Conservation (phyloP, 208 protist species). For the Crithidia mellificae region DNA sequence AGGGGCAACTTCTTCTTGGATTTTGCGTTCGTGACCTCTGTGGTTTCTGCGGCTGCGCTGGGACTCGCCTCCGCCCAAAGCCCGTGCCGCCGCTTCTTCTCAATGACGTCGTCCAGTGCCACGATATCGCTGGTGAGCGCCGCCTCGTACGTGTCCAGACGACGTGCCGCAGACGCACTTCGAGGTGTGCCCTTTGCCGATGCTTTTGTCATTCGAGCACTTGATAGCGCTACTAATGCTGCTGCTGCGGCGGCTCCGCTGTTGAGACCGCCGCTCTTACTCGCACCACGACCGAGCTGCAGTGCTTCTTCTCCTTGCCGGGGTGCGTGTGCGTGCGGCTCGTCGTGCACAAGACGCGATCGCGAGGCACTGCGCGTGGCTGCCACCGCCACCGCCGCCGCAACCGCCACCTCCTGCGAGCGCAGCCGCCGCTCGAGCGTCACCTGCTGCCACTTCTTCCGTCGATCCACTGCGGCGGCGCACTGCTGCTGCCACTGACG, state of each 20-base stretch:
- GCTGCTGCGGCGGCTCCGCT: neutral
- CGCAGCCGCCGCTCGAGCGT: constrained; percentile 1
- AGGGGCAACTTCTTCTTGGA: neutral
- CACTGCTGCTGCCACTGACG: constrained; percentile 19
- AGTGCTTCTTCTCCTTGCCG: too few species aligned
- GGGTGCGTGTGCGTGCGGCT: too few species aligned
- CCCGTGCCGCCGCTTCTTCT: constrained; percentile 23
- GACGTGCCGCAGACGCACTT: neutral
- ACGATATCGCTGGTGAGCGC: constrained; percentile 20
- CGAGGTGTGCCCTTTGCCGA: neutral
- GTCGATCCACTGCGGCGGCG: neutral
- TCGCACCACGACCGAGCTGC: too few species aligned
- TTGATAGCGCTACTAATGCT: neutral
- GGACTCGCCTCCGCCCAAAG: constrained; percentile 25
- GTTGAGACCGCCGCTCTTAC: neutral
- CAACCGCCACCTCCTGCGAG: constrained; percentile 14
- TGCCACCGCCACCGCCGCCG: constrained; percentile 17
- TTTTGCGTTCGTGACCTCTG: neutral
- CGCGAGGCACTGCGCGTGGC: constrained; percentile 16
- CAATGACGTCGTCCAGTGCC: constrained; percentile 22
- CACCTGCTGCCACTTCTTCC: constrained; percentile 1
- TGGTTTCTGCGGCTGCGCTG: constrained; percentile 12
- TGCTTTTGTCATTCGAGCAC: neutral
- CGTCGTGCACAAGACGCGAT: neutral
- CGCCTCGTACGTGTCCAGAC: constrained; percentile 24